Evolutionary conservation across 2,329 filamentous ascomycete genomes (phyloP).

Genomic region (Alternaria triticina): DNA sequence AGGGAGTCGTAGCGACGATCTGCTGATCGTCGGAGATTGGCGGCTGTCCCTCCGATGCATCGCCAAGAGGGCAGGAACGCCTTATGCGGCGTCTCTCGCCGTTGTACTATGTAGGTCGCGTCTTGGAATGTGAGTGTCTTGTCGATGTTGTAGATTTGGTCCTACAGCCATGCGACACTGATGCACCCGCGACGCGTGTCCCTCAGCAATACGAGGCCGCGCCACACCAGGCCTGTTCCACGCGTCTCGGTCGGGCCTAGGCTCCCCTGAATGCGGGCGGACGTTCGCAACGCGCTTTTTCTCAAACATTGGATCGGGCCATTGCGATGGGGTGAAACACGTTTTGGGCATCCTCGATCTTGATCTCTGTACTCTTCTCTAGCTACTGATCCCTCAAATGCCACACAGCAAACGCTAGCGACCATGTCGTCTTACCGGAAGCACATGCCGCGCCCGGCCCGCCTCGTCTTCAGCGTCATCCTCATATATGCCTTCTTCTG

Average conservation of each 20-base stretch:
- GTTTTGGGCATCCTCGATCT: background rate
- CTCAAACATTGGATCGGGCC: background rate
- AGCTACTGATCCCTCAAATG: conserved; percentile 12
- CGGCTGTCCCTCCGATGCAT: background rate
- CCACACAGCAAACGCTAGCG: conserved; percentile 13
- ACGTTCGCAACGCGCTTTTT: conserved; percentile 1
- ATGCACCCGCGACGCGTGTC: conserved; percentile 11
- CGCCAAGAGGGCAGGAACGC: background rate
- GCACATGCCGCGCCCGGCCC: conserved; percentile 29
- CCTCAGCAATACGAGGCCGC: background rate
- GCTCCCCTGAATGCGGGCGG: conserved; percentile 13
- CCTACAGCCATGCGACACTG: background rate
- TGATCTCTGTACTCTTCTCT: background rate
- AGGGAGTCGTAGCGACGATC: background rate
- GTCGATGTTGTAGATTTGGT: too few species aligned
- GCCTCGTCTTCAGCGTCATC: conserved; percentile 25
- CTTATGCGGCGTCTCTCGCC: background rate
- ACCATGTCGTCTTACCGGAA: conserved; percentile 32
- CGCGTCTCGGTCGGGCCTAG: conserved; percentile 8
- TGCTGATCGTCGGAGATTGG: background rate
- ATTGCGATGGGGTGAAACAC: conserved; percentile 11
- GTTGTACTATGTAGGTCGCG: background rate
- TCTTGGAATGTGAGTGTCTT: background rate
- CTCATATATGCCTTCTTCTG: conserved; percentile 38
- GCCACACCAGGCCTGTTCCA: conserved; percentile 11